A percentile compares a stretch with the other conserved stretches of the same genome.
Conservation (phyloP, 768 basidiomycete genomes). For the Boletus reticulatus region DNA sequence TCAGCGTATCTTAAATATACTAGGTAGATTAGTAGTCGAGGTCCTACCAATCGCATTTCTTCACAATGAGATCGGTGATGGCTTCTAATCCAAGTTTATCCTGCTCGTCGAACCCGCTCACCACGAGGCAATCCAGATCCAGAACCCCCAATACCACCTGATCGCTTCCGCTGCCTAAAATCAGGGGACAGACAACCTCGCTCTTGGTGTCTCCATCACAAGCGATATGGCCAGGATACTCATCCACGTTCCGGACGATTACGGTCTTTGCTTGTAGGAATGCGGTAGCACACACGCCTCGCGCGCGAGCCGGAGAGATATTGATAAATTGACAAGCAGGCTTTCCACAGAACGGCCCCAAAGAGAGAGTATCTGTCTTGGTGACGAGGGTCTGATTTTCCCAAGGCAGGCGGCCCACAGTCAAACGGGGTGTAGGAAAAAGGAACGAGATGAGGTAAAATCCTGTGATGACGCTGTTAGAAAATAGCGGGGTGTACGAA, state of each 20-base stretch:
- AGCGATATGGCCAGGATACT: conserved; percentile 90
- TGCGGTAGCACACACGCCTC: conserved; percentile 87
- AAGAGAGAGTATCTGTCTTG: conserved; percentile 39
- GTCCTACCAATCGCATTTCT: conserved; percentile 61
- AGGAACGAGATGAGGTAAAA: conserved; percentile 76
- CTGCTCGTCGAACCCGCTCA: conserved; percentile 70
- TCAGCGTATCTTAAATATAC: neutral
- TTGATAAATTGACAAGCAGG: conserved; percentile 89
- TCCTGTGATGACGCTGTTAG: conserved; percentile 47
- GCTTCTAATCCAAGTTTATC: conserved; percentile 76
- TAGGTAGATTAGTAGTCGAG: conserved; percentile 11
- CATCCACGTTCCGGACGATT: conserved; percentile 74
- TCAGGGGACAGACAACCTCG: conserved; percentile 85
- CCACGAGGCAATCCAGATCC: conserved; percentile 81
- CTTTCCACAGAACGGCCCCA: conserved; percentile 88
- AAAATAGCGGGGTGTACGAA: neutral
- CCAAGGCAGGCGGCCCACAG: conserved; percentile 11
- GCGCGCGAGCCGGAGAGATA: conserved; percentile 46
- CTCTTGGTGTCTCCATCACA: conserved; percentile 90
- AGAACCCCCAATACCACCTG: conserved; percentile 54
- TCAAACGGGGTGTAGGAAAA: conserved; percentile 49
- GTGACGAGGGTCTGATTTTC: conserved; percentile 11
- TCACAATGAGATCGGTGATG: conserved; percentile 64
- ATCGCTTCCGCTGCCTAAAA: conserved; percentile 35
- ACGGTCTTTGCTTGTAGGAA: conserved; percentile 56